These are phyloP conservation scores for Akebia trifoliata DNA, from an alignment of 164 flowering plant species.

Conservation along the genomic window DNA sequence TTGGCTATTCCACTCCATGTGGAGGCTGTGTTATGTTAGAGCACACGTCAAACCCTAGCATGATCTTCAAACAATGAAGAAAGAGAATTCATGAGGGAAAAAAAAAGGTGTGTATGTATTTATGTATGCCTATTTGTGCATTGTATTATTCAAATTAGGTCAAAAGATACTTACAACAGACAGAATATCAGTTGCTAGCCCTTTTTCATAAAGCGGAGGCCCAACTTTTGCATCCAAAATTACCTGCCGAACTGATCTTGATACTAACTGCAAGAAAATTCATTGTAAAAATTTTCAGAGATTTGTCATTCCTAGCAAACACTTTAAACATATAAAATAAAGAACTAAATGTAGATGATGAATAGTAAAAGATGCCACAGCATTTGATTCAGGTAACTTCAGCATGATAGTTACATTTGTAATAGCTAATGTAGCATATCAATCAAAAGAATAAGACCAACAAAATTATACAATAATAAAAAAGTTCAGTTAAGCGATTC, in stretches of 20 bases:
- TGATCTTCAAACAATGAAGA: too few relatives aligned
- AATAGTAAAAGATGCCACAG: background rate
- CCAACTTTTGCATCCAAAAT: slow-evolving; percentile 94
- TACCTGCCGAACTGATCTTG: slow-evolving; percentile 72
- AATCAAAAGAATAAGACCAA: background rate
- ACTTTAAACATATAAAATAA: background rate
- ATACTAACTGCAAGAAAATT: slow-evolving; percentile 41
- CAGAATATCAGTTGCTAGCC: slow-evolving; percentile 76
- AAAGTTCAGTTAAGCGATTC: background rate
- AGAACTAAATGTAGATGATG: background rate
- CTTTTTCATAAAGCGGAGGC: slow-evolving; percentile 82
- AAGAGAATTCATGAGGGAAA: too few relatives aligned
- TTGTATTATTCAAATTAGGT: too few relatives aligned
- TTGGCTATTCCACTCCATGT: too few relatives aligned
- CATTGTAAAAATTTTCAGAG: too few relatives aligned
- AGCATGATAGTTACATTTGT: too few relatives aligned
- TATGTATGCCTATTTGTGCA: too few relatives aligned
- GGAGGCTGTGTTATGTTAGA: too few relatives aligned
- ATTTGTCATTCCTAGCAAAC: background rate
- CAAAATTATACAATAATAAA: background rate
- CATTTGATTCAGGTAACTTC: too few relatives aligned
- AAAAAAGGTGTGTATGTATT: too few relatives aligned
- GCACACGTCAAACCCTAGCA: background rate
- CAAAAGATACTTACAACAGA: slow-evolving; percentile 50
- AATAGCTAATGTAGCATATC: background rate